Conservation (phyloP, 495 filamentous ascomycete species). For the Penicillium arizonense region DNA sequence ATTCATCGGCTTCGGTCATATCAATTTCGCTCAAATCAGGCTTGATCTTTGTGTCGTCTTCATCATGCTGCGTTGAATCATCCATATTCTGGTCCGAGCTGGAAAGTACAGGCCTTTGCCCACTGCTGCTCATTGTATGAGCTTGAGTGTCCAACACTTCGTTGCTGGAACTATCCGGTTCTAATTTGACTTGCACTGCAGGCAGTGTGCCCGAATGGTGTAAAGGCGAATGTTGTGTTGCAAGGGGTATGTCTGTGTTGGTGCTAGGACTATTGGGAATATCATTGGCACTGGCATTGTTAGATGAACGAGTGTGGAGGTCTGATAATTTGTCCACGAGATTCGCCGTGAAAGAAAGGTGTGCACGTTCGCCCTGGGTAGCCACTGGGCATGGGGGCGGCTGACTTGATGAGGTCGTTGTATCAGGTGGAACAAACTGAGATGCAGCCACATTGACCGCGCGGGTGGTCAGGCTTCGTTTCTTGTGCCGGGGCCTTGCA, state of each 20-base stretch:
- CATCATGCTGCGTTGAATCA: background rate
- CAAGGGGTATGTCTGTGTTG: background rate
- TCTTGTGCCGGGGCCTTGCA: conserved; percentile 32
- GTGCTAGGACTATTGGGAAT: conserved; percentile 1
- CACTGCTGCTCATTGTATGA: background rate
- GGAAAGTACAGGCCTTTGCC: background rate
- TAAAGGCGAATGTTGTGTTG: background rate
- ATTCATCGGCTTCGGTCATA: conserved; percentile 13
- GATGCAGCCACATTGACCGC: conserved; percentile 30
- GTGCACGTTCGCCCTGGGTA: background rate
- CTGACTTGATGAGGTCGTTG: background rate
- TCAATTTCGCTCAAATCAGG: background rate
- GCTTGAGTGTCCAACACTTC: background rate
- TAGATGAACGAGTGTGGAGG: conserved; percentile 29
- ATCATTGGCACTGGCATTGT: conserved; percentile 1
- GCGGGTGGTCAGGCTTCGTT: conserved; percentile 32
- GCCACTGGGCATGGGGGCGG: background rate
- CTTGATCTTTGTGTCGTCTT: background rate
- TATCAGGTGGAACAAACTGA: conserved; percentile 12
- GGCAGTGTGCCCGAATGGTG: background rate
- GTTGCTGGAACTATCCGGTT: background rate
- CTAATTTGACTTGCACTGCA: background rate
- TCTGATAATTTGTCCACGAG: conserved; percentile 29
- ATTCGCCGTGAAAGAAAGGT: conserved; percentile 30
- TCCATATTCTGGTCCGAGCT: background rate